Conservation (phyloP, 352 stramenopile genomes). For the Globisporangium mamillatum region DNA sequence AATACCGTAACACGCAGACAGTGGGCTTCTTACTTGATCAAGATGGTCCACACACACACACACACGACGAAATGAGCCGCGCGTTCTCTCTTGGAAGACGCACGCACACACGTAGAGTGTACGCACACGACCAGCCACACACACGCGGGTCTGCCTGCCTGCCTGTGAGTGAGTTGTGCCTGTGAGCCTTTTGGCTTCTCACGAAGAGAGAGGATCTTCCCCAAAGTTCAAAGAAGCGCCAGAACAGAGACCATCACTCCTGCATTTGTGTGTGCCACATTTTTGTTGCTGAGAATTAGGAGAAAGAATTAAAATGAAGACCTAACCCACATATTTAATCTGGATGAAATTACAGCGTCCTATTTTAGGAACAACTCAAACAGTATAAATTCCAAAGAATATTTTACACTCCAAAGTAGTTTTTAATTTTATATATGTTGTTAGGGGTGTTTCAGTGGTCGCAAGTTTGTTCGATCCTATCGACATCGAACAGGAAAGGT, state of each 20-base stretch:
- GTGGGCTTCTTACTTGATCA: not conserved
- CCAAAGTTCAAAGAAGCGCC: slow-evolving; percentile 1
- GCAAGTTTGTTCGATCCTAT: too few species aligned
- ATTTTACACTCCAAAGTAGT: too few species aligned
- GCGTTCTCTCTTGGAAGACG: not conserved
- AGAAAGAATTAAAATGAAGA: too few species aligned
- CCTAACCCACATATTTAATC: too few species aligned
- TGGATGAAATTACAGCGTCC: too few species aligned
- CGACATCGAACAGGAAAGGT: too few species aligned
- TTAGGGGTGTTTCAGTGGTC: too few species aligned
- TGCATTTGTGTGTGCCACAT: not conserved
- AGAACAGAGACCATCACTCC: not conserved
- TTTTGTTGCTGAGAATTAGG: not conserved
- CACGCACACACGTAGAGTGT: not conserved
- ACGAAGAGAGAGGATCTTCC: not conserved
- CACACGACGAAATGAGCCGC: too few species aligned
- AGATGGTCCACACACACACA: not conserved
- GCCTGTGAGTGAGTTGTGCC: not conserved
- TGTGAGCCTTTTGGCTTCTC: not conserved
- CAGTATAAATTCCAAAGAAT: too few species aligned
- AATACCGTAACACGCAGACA: not conserved
- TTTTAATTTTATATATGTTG: too few species aligned
- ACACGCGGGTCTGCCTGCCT: not conserved
- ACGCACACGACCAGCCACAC: not conserved
- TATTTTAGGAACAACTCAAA: too few species aligned